Evolutionary conservation across 139 green algal genomes (phyloP), one percentile per base, ranked within the genome.

Genomic region (Micromonas pusilla): DNA sequence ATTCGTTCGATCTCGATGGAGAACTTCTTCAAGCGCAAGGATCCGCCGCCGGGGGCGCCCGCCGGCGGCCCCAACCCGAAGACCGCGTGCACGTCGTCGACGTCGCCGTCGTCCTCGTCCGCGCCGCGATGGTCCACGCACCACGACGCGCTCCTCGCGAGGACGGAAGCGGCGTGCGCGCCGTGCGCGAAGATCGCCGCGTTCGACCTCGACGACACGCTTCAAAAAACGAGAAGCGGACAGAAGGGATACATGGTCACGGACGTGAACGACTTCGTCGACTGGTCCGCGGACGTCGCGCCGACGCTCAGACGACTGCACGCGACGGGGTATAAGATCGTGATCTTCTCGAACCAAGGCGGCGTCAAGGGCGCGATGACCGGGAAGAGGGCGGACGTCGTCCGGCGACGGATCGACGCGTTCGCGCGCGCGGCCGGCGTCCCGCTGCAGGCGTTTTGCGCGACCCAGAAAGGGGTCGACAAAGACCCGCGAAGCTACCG

Each of bases 151-250:
- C 26, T 72, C 2, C 28, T 72, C 13, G 30, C 38, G 3, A 25
- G 33, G n/a, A 26, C 36, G 3, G 65, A 72, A 4, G 3, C 65
- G 28, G 13, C n/a, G 13, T 72, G 65, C 30, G 30, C 28, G 65
- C 70, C 70, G n/a, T 34, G 3, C 32, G 3, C 33, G n/a, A 68
- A 70, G 28, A 78, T 78, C 2, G 72, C 72, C 16, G 53, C 26
- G 1, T 78, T 78, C 33, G 72, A 78, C 53, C 6, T 78, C 1
- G 74, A 80, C 62, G 74, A 67, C n/a, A 80, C 74, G 74, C 9
- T 80, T 1, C 28, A 71, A 26, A 73, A 73, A 31, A 80, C 74
- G 33, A 62, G 64, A 2, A 66, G 32, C 74, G 74, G 74, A 13
- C 19, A 45, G 36, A 73, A 73, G 6, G 31, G 30, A 52, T 80